A percentile compares a stretch with the other conserved stretches of the same genome.
Evolutionary conservation across 2,329 filamentous ascomycete genomes (phyloP).

Genomic region (Colletotrichum navitas): DNA sequence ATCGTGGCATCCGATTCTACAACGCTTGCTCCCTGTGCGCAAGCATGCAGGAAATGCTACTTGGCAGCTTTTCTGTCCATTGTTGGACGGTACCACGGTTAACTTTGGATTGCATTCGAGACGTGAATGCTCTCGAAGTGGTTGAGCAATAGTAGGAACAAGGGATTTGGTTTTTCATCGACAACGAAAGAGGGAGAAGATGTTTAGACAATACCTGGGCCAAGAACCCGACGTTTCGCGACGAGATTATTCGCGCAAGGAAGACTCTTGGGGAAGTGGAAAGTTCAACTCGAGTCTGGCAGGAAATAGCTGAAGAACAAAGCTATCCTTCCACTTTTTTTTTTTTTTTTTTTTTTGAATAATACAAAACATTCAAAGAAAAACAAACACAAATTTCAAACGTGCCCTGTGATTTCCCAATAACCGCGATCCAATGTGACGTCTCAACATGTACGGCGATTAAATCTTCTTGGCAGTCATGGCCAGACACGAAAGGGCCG

Average conservation of each 20-base stretch:
- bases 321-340: background rate
- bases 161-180: background rate
- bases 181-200: slow-evolving; percentile 24
- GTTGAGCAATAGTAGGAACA: background rate
- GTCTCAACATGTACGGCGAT: background rate
- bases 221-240: slow-evolving; percentile 27
- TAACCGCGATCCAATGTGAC: background rate
- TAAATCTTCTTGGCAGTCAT: background rate
- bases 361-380: slow-evolving; percentile 20
- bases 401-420: too few relatives aligned
- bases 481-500: background rate
- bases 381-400: too few relatives aligned
- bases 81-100: slow-evolving; percentile 21
- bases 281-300: background rate
- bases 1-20: slow-evolving; percentile 25
- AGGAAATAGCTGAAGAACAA: background rate
- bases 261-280: background rate
- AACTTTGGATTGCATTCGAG: slow-evolving; percentile 3
- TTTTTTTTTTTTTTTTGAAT: slow-evolving; percentile 3
- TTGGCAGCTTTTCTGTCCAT: too few relatives aligned
- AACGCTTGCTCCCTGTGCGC: slow-evolving; percentile 33
- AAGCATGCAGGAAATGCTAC: background rate
- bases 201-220: slow-evolving; percentile 41
- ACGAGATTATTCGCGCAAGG: slow-evolving; percentile 2
- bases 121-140: background rate